phyloP scores from a whole-genome alignment of 345 rosid genomes.

The Sonneratia caseolaris region DNA sequence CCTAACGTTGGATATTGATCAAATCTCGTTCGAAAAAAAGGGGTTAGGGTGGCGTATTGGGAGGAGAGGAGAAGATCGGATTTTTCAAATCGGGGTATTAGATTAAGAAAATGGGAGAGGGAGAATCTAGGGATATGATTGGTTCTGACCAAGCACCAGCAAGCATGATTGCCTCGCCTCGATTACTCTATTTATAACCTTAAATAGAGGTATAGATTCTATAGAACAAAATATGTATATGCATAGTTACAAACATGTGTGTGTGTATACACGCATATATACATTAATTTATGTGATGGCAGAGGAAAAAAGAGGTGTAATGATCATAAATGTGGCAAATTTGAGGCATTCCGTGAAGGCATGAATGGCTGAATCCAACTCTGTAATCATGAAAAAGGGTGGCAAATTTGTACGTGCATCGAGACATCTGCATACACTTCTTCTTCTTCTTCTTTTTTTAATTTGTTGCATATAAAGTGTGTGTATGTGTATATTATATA shows the following conservation, averaged over 20 bases:
- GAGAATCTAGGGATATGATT: background rate
- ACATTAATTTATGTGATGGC: background rate
- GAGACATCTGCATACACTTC: background rate
- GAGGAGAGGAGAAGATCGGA: background rate
- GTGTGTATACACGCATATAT: background rate
- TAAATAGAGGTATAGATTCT: too few species aligned
- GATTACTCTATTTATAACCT: background rate
- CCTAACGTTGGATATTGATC: too few species aligned
- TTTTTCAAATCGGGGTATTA: background rate
- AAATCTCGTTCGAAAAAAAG: too few species aligned
- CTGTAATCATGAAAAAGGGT: slow-evolving; percentile 3
- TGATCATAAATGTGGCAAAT: background rate
- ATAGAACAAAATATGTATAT: too few species aligned
- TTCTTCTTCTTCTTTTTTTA: too few species aligned
- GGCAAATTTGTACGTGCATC: slow-evolving; percentile 1
- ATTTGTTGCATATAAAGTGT: too few species aligned
- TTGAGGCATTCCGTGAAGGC: background rate
- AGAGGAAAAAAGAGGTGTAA: background rate
- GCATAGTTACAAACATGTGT: too few species aligned
- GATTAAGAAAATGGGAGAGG: background rate
- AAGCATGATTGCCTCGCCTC: background rate
- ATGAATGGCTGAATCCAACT: background rate
- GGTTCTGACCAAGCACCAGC: background rate
- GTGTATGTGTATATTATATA: too few species aligned
- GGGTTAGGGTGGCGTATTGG: too few species aligned